Evolutionary conservation across 768 basidiomycete species (phyloP).

Genomic region (Suillus weaverae): DNA sequence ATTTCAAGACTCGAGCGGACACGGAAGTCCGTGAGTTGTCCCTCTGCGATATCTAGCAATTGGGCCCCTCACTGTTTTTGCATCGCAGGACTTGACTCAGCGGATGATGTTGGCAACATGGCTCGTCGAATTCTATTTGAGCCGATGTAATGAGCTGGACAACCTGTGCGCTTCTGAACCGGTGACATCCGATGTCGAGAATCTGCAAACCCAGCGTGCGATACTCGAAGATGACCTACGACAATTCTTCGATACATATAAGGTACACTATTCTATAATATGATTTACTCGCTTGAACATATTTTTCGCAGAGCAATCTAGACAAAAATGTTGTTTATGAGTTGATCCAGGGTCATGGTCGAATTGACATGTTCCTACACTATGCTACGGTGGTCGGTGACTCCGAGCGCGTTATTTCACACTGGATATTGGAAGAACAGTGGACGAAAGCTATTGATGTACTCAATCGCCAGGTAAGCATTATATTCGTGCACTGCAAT

Average conservation of each 20-base stretch:
- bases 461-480: slow-evolving; percentile 81
- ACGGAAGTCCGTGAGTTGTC: slow-evolving; percentile 65
- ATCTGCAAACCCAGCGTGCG: slow-evolving; percentile 72
- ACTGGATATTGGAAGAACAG: slow-evolving; percentile 90
- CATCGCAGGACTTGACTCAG: slow-evolving; percentile 79
- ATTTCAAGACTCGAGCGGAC: slow-evolving; percentile 85
- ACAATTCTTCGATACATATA: slow-evolving; percentile 93
- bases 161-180: slow-evolving; percentile 90
- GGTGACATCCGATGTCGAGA: slow-evolving; percentile 78
- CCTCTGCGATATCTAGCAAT: background rate
- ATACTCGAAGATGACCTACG: slow-evolving; percentile 92
- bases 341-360: slow-evolving; percentile 89
- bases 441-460: slow-evolving; percentile 90
- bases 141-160: slow-evolving; percentile 95
- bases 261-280: slow-evolving; percentile 46
- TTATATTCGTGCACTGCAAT: slow-evolving; percentile 5
- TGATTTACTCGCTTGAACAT: slow-evolving; percentile 1
- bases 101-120: slow-evolving; percentile 98
- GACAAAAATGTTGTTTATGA: slow-evolving; percentile 88
- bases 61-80: background rate
- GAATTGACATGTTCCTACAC: slow-evolving; percentile 89
- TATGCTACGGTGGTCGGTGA: slow-evolving; percentile 85
- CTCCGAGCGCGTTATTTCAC: slow-evolving; percentile 79
- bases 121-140: slow-evolving; percentile 96
- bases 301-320: slow-evolving; percentile 65